phyloP scores from a whole-genome alignment of 2,329 filamentous ascomycete genomes.

The Orbilia blumenaviensis region DNA sequence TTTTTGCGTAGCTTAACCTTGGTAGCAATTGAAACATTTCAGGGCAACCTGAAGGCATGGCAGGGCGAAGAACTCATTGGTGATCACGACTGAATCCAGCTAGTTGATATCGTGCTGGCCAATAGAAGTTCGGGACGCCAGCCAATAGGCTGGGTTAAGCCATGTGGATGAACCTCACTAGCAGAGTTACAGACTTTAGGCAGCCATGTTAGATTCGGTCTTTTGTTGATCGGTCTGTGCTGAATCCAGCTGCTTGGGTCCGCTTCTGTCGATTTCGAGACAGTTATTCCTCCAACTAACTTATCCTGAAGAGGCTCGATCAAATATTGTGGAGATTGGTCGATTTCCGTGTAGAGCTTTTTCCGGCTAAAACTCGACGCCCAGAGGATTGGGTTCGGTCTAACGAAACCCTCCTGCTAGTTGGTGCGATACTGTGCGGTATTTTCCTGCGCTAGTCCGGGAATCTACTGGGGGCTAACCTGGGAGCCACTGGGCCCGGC shows the following conservation, averaged over 20 bases:
- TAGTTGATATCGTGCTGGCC: background rate
- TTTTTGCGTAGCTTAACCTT: slow-evolving; percentile 8
- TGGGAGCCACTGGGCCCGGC: slow-evolving; percentile 7
- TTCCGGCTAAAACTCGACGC: slow-evolving; percentile 42
- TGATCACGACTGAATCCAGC: slow-evolving; percentile 25
- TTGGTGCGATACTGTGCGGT: slow-evolving; percentile 30
- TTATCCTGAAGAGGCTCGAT: slow-evolving; percentile 39
- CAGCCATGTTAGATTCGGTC: slow-evolving; percentile 32
- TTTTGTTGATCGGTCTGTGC: slow-evolving; percentile 21
- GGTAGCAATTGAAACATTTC: slow-evolving; percentile 32
- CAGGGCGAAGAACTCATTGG: slow-evolving; percentile 9
- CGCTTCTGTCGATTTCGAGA: slow-evolving; percentile 30
- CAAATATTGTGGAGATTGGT: slow-evolving; percentile 45
- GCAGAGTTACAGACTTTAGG: slow-evolving; percentile 28
- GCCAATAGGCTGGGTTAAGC: slow-evolving; percentile 34
- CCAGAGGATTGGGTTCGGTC: slow-evolving; percentile 32
- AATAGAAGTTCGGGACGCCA: slow-evolving; percentile 3
- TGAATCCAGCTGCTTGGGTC: slow-evolving; percentile 46
- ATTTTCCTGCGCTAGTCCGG: slow-evolving; percentile 19
- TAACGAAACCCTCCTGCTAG: background rate
- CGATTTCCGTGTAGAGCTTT: background rate
- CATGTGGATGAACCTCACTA: slow-evolving; percentile 27
- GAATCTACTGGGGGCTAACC: background rate
- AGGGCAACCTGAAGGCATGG: slow-evolving; percentile 12
- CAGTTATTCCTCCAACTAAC: slow-evolving; percentile 15